Conservation (phyloP, 345 rosid species). For the Viola odorata region DNA sequence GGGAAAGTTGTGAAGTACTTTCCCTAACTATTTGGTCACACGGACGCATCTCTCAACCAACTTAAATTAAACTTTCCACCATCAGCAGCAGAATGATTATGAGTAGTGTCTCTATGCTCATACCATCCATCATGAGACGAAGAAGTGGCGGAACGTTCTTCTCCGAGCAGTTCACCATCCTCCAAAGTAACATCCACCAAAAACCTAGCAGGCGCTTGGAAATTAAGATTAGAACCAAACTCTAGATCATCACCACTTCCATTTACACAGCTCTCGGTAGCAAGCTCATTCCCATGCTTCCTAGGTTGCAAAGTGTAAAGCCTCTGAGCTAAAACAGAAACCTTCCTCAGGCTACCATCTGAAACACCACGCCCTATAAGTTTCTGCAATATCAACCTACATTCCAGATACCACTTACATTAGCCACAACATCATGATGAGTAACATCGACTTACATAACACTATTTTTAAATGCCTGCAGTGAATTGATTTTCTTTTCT, state of each 20-base stretch:
- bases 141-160: slow-evolving; percentile 32
- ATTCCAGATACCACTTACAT: slow-evolving; percentile 7
- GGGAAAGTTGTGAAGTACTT: slow-evolving; percentile 70
- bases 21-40: slow-evolving; percentile 62
- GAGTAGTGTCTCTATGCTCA: slow-evolving; percentile 28
- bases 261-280: slow-evolving; percentile 29
- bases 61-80: slow-evolving; percentile 50
- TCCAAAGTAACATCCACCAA: slow-evolving; percentile 57
- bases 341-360: slow-evolving; percentile 43
- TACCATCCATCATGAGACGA: slow-evolving; percentile 45
- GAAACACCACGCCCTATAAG: slow-evolving; percentile 58
- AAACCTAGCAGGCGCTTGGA: slow-evolving; percentile 73
- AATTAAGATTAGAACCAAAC: slow-evolving; percentile 75
- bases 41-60: slow-evolving; percentile 84
- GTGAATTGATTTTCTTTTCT: background rate
- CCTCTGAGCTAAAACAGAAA: slow-evolving; percentile 47
- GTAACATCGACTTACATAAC: background rate
- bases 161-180: slow-evolving; percentile 38
- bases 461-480: background rate
- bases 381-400: slow-evolving; percentile 73
- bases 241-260: slow-evolving; percentile 44
- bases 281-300: slow-evolving; percentile 22
- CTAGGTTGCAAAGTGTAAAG: slow-evolving; percentile 57
- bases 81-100: slow-evolving; percentile 26
- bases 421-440: background rate